Evolutionary conservation across 2,329 filamentous ascomycete species (phyloP), one percentile per base, ranked within the genome.

Genomic region (Aspergillus thermomutatus): DNA sequence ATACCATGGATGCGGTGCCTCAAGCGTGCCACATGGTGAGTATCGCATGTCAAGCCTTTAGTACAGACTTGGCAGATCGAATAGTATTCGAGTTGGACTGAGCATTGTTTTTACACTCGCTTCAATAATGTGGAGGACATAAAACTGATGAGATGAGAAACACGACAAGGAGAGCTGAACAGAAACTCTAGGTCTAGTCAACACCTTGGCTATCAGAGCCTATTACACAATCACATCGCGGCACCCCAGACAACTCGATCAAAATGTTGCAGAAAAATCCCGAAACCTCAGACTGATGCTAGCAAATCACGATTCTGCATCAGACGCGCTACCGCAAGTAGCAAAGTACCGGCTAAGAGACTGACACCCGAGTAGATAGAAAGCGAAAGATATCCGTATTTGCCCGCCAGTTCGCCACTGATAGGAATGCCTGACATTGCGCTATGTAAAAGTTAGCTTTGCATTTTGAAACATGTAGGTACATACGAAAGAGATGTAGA

Each of bases 401-500:
- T 67, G 3, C 63, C 62, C 0, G 74, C 63, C 1, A 79, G 65
- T 17, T 72, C 68, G 0, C 78, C 77, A 28, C 75, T 75, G 6
- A 80, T 77, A 0, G 76, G 77, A 1, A 75, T 68, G 9, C 76
- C 75, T 4, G 75, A 71, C 49, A 79, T 70, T 4, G 73, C 72
- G 14, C 75, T 77, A 50, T 37, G 6, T 5, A 25, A 4, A 43
- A 23, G 11, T 54, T 23, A 52, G 51, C 45, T 27, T 4, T 49
- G 9, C 43, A 6, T 43, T 45, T 10, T 7, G 9, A 10, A 41
- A 43, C 3, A 34, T 19, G 10, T 19, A 23, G 14, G 7, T 34
- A 67, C 77, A 61, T 66, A 80, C 76, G 76, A 74, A 5, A 81
- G 57, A 1, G 79, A 73, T 1, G 76, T 66, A 4, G 72, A 72